Conservation (phyloP, 768 basidiomycete genomes). For the Collybia sordida region DNA sequence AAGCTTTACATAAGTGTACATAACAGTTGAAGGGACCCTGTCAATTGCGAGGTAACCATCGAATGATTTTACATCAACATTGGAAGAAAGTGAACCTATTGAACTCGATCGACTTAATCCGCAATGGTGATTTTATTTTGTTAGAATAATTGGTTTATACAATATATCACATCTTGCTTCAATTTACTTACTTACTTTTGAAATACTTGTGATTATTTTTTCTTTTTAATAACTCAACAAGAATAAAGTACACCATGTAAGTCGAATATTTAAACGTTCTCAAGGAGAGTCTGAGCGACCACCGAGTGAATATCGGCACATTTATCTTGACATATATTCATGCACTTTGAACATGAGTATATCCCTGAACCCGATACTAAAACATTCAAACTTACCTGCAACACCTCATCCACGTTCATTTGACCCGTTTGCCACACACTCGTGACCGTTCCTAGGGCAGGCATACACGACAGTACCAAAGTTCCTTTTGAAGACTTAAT, state of each 20-base stretch:
- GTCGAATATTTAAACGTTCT: conserved; percentile 22
- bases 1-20: no score
- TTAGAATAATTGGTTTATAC: background rate
- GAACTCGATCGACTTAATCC: no score
- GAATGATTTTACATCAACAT: no score
- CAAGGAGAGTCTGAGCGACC: conserved; percentile 68
- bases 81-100: no score
- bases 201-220: no score
- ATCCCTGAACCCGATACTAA: background rate
- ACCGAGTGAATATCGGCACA: conserved; percentile 77
- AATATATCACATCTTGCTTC: no score
- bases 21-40: no score
- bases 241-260: background rate
- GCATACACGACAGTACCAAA: conserved; percentile 84
- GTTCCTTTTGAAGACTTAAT: conserved; percentile 53
- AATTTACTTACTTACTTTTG: no score
- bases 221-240: no score
- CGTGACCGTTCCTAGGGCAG: conserved; percentile 81
- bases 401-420: conserved; percentile 49
- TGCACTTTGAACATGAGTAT: conserved; percentile 46
- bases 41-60: no score
- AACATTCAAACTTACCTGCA: conserved; percentile 46
- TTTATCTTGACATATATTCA: conserved; percentile 66
- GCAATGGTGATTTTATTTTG: no score
- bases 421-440: conserved; percentile 85